A percentile compares a stretch with the other conserved stretches of the same genome.
Evolutionary conservation across 2,329 filamentous ascomycete species (phyloP).

Genomic region (Colletotrichum liaoningense): DNA sequence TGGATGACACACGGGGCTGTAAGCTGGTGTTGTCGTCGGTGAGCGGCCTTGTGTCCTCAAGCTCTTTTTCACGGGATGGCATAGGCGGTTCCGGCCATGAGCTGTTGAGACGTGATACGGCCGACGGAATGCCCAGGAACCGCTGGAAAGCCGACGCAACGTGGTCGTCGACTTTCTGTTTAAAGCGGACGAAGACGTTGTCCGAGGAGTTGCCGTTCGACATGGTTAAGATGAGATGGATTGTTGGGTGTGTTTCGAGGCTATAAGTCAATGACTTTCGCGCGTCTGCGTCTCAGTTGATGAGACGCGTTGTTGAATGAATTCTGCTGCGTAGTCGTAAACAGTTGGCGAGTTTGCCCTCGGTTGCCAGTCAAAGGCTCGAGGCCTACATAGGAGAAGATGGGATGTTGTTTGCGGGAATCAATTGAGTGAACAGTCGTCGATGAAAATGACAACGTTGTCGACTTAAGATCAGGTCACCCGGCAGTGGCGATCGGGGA

Average conservation of each 20-base stretch:
- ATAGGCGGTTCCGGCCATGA: constrained; percentile 26
- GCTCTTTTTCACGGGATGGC: constrained; percentile 17
- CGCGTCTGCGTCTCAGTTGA: constrained; percentile 27
- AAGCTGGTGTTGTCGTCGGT: background rate
- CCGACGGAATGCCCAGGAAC: constrained; percentile 41
- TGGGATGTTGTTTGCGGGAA: background rate
- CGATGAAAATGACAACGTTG: constrained; percentile 16
- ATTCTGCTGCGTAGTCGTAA: background rate
- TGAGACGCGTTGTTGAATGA: background rate
- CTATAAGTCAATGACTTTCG: background rate
- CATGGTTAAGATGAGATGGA: constrained; percentile 17
- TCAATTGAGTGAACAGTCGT: background rate
- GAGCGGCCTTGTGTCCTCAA: background rate
- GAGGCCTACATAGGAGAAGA: constrained; percentile 25
- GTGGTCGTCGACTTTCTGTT: constrained; percentile 52
- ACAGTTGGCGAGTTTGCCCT: constrained; percentile 27
- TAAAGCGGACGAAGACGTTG: constrained; percentile 55
- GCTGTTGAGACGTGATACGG: constrained; percentile 40
- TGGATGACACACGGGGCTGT: background rate
- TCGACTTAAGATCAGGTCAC: constrained; percentile 20
- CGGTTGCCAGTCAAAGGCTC: constrained; percentile 20
- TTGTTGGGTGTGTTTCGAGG: background rate
- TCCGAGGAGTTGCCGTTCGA: constrained; percentile 28
- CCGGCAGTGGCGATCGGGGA: constrained; percentile 20
- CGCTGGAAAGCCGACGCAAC: constrained; percentile 44